A percentile compares a stretch with the other conserved stretches of the same genome.
phyloP scores from a whole-genome alignment of 2,329 filamentous ascomycete genomes.

The Aspergillus puulaauensis region DNA sequence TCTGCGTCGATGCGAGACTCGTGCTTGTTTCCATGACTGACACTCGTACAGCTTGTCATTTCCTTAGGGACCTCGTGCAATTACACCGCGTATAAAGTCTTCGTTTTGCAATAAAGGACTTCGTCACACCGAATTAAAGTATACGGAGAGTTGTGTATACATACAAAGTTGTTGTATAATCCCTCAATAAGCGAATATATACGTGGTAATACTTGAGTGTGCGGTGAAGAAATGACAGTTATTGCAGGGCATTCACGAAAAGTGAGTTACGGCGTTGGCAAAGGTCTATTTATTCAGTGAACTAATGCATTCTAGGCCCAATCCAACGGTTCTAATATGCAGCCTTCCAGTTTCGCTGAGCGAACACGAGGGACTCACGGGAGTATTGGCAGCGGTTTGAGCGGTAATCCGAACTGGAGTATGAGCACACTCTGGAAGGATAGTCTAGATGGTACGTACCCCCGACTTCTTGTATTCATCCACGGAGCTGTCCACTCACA shows the following conservation, averaged over 20 bases:
- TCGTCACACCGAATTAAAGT: not conserved
- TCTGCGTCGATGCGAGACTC: not conserved
- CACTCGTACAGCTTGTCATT: constrained; percentile 25
- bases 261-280: constrained; percentile 30
- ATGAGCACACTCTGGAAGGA: constrained; percentile 55
- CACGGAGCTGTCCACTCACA: not conserved
- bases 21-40: constrained; percentile 13
- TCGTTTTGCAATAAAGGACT: not conserved
- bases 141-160: constrained; percentile 18
- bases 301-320: constrained; percentile 28
- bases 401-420: constrained; percentile 46
- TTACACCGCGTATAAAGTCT: not conserved
- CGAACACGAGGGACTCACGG: constrained; percentile 38
- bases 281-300: not conserved
- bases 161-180: not conserved
- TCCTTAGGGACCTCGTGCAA: constrained; percentile 32
- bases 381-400: constrained; percentile 45
- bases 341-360: constrained; percentile 37
- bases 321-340: constrained; percentile 40
- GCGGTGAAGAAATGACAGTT: constrained; percentile 27
- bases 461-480: too few relatives aligned
- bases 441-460: constrained; percentile 39
- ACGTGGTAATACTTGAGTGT: constrained; percentile 15
- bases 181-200: constrained; percentile 24
- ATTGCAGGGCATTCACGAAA: constrained; percentile 37